Evolutionary conservation across 805 yeast species (phyloP), one percentile per base, ranked within the genome.

Genomic region (Maudiozyma barnettii): DNA sequence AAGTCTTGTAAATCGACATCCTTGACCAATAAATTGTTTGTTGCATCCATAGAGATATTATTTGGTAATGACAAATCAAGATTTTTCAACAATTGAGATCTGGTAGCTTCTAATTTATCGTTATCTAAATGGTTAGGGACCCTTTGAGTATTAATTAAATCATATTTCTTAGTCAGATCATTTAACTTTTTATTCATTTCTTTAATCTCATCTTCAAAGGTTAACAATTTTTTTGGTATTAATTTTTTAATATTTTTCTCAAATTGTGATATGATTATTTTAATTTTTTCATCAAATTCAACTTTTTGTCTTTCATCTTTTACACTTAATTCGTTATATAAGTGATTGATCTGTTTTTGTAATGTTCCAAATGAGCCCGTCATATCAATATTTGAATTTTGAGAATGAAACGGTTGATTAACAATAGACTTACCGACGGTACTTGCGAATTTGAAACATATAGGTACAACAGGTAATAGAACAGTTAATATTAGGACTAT

Each of bases 221-320:
- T 54, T 13, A 55, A 47, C 16, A 62, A 37, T 45, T 61, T 60
- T 14, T 54, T 37, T 5, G 68, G 67, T 20, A 63, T 33, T 31
- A 64, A 39, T 21, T 55, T 56, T 43, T 57, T 64, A 30, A 64
- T 55, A 42, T 60, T 61, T 44, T 59, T 58, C 40, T 64, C 68
- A 46, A 64, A 62, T 48, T 61, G 64, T 19, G 56, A 49, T 19
- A 64, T 57, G 2, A 60, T 56, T 21, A 59, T 51, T 43, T 59
- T 55, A 16, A 64, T 50, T 10, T 60, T 61, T 42, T 55, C 56
- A 44, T 64, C 67, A 20, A 60, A 52, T 39, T 63, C 65, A 5
- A 45, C 43, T 39, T 56, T 56, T 18, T 56, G 51, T 35, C 49
- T 48, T 13, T 52, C 54, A 38, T 62, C 63, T 37, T 58, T 55